Evolutionary conservation across 2,329 filamentous ascomycete genomes (phyloP), one percentile per base, ranked within the genome.

Genomic region (Fonsecaea pugnacius): DNA sequence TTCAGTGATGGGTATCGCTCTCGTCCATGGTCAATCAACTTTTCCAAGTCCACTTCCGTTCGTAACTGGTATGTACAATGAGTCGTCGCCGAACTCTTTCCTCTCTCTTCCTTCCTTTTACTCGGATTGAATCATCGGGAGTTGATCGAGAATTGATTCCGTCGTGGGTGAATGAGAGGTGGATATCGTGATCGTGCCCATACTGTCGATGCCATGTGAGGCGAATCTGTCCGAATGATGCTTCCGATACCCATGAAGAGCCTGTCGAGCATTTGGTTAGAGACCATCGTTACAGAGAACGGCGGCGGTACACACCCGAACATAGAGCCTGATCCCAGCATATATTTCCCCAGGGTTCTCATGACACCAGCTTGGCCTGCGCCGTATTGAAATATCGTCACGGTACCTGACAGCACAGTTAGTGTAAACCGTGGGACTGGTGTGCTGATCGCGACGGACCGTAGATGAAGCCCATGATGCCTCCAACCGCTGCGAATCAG

Each of bases 231-330:
- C 75, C 95, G 90, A 74, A 99, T 97, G 51, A 96, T 93, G 72
- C 92, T 96, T 71, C 95, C 95, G 72, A 99, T 96, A 63, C 91
- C 94, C 95, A 99, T 99, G 85, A 99, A 99, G 82, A 98, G 97
- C 21, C 58, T 70, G 55, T 55, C 30, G n/a, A 14, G 5, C 43
- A 18, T 4, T 10, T 18, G n/a, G 57, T 59, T 40, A 59, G 46
- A 21, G 30, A 51, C 43, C n/a, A 52, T 33, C 14, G 6, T 33
- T 40, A 58, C 21, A 21, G 56, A 58, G 68, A 24, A 38, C 1
- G 10, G 18, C 27, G n/a, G 9, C 35, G 5, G 16, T 36, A 35
- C 46, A 36, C 86, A 96, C 94, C 94, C 95, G 77, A 99, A 99
- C 9, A 94, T 98, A 53, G 92, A 92, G 46, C 93, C 93, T 30